Percentiles rank a stretch among this genome's conserved stretches.
Evolutionary conservation across 1,139 yeast species (phyloP).

Genomic region (Kurtzmaniella quercitrusa): DNA sequence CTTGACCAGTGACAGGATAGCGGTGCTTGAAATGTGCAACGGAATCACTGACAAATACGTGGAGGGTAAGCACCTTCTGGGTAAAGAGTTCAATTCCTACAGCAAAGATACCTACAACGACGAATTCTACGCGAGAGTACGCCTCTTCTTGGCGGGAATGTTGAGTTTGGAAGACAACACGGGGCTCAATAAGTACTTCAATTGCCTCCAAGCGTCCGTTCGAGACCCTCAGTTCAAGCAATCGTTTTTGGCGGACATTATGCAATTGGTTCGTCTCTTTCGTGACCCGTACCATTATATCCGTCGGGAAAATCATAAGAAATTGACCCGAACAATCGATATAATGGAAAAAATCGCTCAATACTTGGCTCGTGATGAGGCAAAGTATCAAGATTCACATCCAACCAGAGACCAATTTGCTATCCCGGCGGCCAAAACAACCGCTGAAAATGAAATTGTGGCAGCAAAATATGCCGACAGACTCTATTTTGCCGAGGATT

Average conservation of each 20-base stretch:
- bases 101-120: slow-evolving; percentile 40
- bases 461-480: slow-evolving; percentile 18
- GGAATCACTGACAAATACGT: slow-evolving; percentile 29
- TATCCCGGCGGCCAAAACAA: slow-evolving; percentile 11
- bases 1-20: slow-evolving; percentile 32
- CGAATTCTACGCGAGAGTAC: slow-evolving; percentile 31
- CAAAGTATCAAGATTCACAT: slow-evolving; percentile 13
- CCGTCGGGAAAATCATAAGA: slow-evolving; percentile 18
- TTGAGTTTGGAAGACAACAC: slow-evolving; percentile 43
- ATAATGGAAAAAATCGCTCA: slow-evolving; percentile 23
- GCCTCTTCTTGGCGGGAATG: slow-evolving; percentile 30
- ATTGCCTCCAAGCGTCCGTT: slow-evolving; percentile 22
- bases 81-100: slow-evolving; percentile 24
- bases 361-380: slow-evolving; percentile 30
- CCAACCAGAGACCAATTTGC: slow-evolving; percentile 17
- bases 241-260: slow-evolving; percentile 29
- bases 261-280: slow-evolving; percentile 27
- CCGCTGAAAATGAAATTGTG: slow-evolving; percentile 15
- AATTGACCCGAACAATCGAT: slow-evolving; percentile 19
- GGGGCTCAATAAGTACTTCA: slow-evolving; percentile 41
- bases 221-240: slow-evolving; percentile 20
- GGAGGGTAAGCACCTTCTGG: slow-evolving; percentile 10
- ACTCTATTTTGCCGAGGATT: slow-evolving; percentile 34
- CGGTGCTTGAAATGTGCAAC: slow-evolving; percentile 37
- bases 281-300: slow-evolving; percentile 35